These are phyloP conservation scores for Curvularia spicifera DNA, from an alignment of 2,329 filamentous ascomycete genomes.

Conservation along the genomic window DNA sequence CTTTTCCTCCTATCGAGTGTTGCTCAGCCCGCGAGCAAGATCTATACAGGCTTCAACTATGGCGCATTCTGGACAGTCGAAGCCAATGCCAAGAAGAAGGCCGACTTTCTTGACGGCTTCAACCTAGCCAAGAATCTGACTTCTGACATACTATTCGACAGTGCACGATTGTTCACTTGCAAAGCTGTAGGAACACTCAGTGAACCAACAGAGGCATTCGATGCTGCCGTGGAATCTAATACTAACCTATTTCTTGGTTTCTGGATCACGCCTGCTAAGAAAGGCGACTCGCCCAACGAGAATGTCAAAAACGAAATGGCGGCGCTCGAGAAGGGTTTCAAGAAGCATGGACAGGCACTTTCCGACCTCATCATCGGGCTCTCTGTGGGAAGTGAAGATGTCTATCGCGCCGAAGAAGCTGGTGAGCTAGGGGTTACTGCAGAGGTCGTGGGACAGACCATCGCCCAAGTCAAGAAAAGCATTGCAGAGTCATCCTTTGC, in stretches of 20 bases:
- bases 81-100: conserved; percentile 27
- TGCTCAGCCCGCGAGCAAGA: conserved; percentile 17
- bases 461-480: conserved; percentile 38
- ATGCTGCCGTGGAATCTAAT: conserved; percentile 43
- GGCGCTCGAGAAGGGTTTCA: conserved; percentile 41
- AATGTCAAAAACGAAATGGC: conserved; percentile 36
- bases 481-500: conserved; percentile 67
- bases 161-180: conserved; percentile 73
- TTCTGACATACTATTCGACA: conserved; percentile 64
- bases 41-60: conserved; percentile 41
- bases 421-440: conserved; percentile 68
- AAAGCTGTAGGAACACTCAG: conserved; percentile 55
- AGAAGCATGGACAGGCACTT: conserved; percentile 57
- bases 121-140: conserved; percentile 30
- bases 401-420: conserved; percentile 64
- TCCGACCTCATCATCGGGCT: conserved; percentile 51
- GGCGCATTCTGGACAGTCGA: conserved; percentile 33
- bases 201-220: conserved; percentile 62
- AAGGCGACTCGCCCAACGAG: conserved; percentile 51
- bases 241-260: conserved; percentile 45
- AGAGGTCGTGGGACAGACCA: conserved; percentile 66
- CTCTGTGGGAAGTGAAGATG: conserved; percentile 46
- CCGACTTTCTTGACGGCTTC: conserved; percentile 34
- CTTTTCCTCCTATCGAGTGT: conserved; percentile 12
- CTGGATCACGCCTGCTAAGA: conserved; percentile 29